Conservation (phyloP, 106 monocot genomes). For the Amphibolis antarctica region DNA sequence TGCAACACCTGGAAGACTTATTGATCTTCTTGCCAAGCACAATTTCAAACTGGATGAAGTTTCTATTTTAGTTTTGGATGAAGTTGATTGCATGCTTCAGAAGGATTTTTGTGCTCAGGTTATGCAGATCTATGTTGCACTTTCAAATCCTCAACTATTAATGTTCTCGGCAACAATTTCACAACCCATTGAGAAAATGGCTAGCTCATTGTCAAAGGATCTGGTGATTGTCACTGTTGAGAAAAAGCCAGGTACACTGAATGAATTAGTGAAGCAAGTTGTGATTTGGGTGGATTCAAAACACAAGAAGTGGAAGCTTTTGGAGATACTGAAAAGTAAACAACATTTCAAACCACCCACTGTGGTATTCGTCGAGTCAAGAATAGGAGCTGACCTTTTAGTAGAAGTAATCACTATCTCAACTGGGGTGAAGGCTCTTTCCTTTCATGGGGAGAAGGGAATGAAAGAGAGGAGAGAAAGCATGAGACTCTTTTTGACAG, state of each 20-base stretch:
- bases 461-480: slow-evolving; percentile 87
- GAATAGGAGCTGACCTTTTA: slow-evolving; percentile 72
- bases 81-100: slow-evolving; percentile 82
- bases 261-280: slow-evolving; percentile 51
- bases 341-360: slow-evolving; percentile 67
- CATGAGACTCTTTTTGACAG: slow-evolving; percentile 53
- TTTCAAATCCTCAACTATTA: slow-evolving; percentile 57
- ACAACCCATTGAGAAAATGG: slow-evolving; percentile 50
- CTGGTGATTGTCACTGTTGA: slow-evolving; percentile 37
- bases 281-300: slow-evolving; percentile 86
- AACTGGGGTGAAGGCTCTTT: slow-evolving; percentile 55
- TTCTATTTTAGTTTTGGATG: slow-evolving; percentile 59
- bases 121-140: slow-evolving; percentile 69
- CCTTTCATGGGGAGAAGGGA: slow-evolving; percentile 78
- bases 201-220: slow-evolving; percentile 35
- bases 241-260: slow-evolving; percentile 27
- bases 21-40: slow-evolving; percentile 65
- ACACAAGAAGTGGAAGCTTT: slow-evolving; percentile 73
- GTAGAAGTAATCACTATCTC: slow-evolving; percentile 48
- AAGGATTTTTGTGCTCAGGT: slow-evolving; percentile 70
- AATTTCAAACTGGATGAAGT: slow-evolving; percentile 48
- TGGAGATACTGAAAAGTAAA: slow-evolving; percentile 66
- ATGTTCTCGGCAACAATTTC: slow-evolving; percentile 86
- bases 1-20: slow-evolving; percentile 71
- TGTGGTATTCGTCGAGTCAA: slow-evolving; percentile 75